phyloP scores from a whole-genome alignment of 2,329 filamentous ascomycete species.

The Fusarium guadeloupense region DNA sequence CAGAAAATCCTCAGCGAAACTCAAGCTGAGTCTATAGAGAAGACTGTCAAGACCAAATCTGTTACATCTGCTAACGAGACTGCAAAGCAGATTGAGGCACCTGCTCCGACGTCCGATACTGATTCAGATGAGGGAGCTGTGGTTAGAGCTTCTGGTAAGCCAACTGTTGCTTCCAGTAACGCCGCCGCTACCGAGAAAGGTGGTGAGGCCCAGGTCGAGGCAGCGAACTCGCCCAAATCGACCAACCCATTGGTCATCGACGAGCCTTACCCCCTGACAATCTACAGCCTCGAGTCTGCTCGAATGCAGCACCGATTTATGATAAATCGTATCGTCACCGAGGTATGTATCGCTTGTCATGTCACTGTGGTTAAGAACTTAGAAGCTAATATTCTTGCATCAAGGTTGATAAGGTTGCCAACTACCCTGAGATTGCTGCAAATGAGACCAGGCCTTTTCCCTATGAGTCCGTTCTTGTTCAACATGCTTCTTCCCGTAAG shows the following conservation, averaged over 20 bases:
- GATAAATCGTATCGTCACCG: constrained; percentile 8
- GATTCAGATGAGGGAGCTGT: background rate
- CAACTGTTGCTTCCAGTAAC: background rate
- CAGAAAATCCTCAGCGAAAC: background rate
- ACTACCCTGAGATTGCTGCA: background rate
- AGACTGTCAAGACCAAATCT: background rate
- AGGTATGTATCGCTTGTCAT: background rate
- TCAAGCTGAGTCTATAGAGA: background rate
- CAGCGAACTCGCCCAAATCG: background rate
- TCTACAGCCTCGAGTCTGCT: background rate
- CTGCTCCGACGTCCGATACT: background rate
- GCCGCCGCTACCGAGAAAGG: background rate
- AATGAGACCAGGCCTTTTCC: background rate
- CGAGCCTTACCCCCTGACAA: background rate
- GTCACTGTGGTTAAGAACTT: background rate
- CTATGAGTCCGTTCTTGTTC: constrained; percentile 4
- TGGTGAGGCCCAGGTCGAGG: background rate
- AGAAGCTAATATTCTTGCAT: background rate
- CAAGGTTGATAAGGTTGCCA: background rate
- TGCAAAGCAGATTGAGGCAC: background rate
- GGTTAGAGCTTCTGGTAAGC: background rate
- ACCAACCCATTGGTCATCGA: background rate
- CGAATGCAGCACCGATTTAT: constrained; percentile 2
- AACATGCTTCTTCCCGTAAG: constrained; percentile 1
- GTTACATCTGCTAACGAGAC: background rate